Conservation (phyloP, 371 early-diverging fungal genomes). For the Apophysomyces variabilis region DNA sequence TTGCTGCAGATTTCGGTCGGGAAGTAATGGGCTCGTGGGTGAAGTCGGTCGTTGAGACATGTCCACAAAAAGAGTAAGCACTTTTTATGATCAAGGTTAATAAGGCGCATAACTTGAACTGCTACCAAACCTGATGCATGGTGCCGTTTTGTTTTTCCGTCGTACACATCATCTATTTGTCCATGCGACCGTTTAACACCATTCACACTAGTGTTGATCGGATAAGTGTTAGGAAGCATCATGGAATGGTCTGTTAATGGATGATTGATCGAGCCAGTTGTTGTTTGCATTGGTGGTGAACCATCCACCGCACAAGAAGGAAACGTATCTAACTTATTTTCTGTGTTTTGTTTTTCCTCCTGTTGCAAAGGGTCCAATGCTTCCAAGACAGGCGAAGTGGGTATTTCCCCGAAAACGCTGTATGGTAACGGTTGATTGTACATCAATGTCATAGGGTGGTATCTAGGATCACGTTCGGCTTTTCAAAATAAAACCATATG, state of each 20-base stretch:
- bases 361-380: conserved; percentile 14
- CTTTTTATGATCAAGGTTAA: background rate
- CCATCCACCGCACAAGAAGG: background rate
- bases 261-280: background rate
- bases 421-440: conserved; percentile 40
- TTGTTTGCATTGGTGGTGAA: background rate
- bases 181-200: background rate
- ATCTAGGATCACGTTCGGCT: conserved; percentile 26
- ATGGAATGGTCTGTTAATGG: background rate
- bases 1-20: background rate
- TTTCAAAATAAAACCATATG: background rate
- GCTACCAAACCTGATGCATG: background rate
- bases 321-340: background rate
- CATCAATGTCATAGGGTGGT: conserved; percentile 36
- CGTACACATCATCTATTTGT: background rate
- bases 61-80: conserved; percentile 1
- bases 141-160: background rate
- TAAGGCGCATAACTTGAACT: background rate
- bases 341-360: conserved; percentile 14
- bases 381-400: conserved; percentile 19
- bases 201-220: background rate
- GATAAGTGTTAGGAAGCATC: background rate
- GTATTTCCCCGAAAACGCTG: conserved; percentile 36
- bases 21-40: background rate
- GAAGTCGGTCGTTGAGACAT: conserved; percentile 8